A percentile compares a stretch with the other conserved stretches of the same genome.
Conservation (phyloP, 208 protist species). For the Crithidia mellificae region DNA sequence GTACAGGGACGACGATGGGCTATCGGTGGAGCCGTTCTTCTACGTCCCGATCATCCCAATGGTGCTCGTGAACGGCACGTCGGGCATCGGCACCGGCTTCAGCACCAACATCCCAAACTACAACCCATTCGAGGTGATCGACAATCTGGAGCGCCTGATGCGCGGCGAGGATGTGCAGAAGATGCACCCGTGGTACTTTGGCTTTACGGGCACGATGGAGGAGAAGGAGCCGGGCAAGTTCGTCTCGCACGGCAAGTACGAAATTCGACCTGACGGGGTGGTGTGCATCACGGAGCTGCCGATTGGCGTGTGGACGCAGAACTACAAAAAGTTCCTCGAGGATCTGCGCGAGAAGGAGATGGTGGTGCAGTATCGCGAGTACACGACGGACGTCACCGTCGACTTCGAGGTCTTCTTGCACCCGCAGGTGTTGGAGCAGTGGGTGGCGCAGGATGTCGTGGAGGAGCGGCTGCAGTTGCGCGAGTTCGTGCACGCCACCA, state of each 20-base stretch:
- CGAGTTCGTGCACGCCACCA: conserved; percentile 90
- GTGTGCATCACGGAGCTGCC: conserved; percentile 98
- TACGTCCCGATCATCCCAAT: conserved; percentile 99
- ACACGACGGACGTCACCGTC: conserved; percentile 97
- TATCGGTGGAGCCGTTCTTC: conserved; percentile 98
- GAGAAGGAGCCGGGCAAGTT: conserved; percentile 88
- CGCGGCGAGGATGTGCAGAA: conserved; percentile 74
- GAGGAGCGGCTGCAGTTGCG: conserved; percentile 93
- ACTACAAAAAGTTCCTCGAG: conserved; percentile 96
- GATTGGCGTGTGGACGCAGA: conserved; percentile 95
- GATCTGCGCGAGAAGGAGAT: conserved; percentile 84
- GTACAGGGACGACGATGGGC: conserved; percentile 99
- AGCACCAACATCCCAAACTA: conserved; percentile 98
- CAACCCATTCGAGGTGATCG: conserved; percentile 97
- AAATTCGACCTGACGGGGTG: conserved; percentile 78
- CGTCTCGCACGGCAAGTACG: conserved; percentile 59
- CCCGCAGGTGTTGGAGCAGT: conserved; percentile 84
- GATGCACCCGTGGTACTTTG: conserved; percentile 98
- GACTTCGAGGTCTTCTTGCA: conserved; percentile 93
- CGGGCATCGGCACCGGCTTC: conserved; percentile 99
- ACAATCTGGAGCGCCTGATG: conserved; percentile 90
- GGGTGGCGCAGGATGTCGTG: conserved; percentile 75
- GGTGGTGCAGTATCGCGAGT: conserved; percentile 95
- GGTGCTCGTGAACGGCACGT: conserved; percentile 98
- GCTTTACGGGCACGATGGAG: conserved; percentile 92